Percentiles rank a stretch among this genome's conserved stretches.
Evolutionary conservation across 108 stramenopile genomes (phyloP).

Genomic region (Bacterosira constricta): DNA sequence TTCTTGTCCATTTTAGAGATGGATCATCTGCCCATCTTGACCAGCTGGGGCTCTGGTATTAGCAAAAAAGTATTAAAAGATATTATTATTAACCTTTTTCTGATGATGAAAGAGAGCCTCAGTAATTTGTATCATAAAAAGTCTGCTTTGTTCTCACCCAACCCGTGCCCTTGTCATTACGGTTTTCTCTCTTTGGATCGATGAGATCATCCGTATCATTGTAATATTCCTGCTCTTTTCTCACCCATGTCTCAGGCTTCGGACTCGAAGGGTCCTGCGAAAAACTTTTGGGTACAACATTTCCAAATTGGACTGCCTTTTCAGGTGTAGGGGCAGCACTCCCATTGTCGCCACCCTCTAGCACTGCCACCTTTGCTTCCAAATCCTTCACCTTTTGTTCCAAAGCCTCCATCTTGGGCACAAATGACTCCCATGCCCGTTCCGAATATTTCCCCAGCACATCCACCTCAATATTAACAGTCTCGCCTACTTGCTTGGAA

Average conservation of each 20-base stretch:
- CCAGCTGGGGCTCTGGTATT: not conserved
- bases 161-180: conserved; percentile 10
- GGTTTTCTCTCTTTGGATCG: conserved; percentile 4
- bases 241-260: conserved; percentile 15
- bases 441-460: conserved; percentile 95
- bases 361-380: conserved; percentile 48
- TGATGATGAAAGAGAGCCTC: too few relatives aligned
- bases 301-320: not conserved
- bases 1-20: not conserved
- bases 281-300: conserved; percentile 7
- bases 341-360: conserved; percentile 21
- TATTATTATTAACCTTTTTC: too few relatives aligned
- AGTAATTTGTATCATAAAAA: conserved; percentile 25
- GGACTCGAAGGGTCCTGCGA: not conserved
- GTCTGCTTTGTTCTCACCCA: conserved; percentile 29
- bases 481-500: conserved; percentile 67
- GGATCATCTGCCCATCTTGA: not conserved
- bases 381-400: conserved; percentile 73
- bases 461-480: conserved; percentile 96
- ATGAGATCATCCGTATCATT: not conserved
- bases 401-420: conserved; percentile 84
- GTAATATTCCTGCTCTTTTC: conserved; percentile 12
- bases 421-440: conserved; percentile 66
- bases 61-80: too few relatives aligned
- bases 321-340: not conserved